Conservation (phyloP, 1,139 yeast species). For the Meyerozyma smithsonii region DNA sequence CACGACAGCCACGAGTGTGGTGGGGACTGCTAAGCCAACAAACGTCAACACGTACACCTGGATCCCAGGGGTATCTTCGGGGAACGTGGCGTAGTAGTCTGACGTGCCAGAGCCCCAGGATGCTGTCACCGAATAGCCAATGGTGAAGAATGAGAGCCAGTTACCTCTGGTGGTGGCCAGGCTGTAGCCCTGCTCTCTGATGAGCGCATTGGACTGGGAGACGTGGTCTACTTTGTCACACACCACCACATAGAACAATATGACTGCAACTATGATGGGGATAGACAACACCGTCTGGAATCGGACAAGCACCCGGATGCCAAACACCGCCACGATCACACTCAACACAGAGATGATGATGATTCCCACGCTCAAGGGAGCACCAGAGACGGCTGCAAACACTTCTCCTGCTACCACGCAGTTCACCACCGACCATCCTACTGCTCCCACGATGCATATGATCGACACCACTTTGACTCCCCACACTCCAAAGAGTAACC, state of each 20-base stretch:
- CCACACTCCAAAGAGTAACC: constrained; percentile 38
- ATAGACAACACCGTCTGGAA: constrained; percentile 20
- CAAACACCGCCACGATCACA: constrained; percentile 30
- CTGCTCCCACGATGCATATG: constrained; percentile 31
- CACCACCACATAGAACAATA: constrained; percentile 21
- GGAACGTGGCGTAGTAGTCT: constrained; percentile 23
- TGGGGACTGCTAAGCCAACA: constrained; percentile 20
- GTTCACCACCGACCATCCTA: constrained; percentile 41
- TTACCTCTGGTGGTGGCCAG: constrained; percentile 16
- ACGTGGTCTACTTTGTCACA: constrained; percentile 15
- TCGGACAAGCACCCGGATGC: constrained; percentile 22
- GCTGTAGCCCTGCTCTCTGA: constrained; percentile 12
- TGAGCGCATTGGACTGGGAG: constrained; percentile 11
- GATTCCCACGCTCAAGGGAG: constrained; percentile 27
- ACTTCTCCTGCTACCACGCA: constrained; percentile 37
- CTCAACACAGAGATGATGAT: constrained; percentile 25
- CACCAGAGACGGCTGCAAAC: constrained; percentile 22
- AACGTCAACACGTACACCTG: constrained; percentile 20
- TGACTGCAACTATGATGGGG: constrained; percentile 18
- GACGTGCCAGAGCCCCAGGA: constrained; percentile 29
- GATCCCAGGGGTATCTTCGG: constrained; percentile 17
- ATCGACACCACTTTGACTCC: constrained; percentile 32
- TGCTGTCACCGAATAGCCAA: constrained; percentile 24
- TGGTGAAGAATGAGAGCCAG: constrained; percentile 23
- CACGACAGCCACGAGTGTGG: constrained; percentile 22